These are phyloP conservation scores for Nicotiana tabacum DNA, from an alignment of 257 asterid genomes.

Conservation along the genomic window DNA sequence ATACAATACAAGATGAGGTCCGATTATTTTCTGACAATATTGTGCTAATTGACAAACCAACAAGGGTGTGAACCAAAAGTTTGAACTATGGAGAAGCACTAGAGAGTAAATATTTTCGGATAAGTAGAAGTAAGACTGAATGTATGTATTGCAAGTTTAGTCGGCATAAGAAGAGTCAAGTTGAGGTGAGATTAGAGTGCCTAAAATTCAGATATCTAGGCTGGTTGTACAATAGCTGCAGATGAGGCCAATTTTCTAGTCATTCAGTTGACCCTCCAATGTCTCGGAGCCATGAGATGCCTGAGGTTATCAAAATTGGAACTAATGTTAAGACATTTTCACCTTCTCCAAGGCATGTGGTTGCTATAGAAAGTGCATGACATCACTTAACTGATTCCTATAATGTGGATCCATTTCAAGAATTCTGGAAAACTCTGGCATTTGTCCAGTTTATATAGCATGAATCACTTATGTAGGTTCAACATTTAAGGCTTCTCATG, in stretches of 20 bases:
- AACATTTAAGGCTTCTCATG: neutral
- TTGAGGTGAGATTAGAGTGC: neutral
- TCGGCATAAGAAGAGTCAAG: neutral
- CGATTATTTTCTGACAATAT: too few relatives aligned
- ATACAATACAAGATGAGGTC: too few relatives aligned
- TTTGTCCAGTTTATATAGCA: neutral
- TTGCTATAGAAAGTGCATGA: neutral
- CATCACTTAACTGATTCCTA: neutral
- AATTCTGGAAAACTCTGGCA: neutral
- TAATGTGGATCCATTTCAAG: neutral
- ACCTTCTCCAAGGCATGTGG: neutral
- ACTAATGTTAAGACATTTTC: neutral
- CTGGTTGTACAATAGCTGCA: neutral
- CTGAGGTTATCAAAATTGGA: neutral
- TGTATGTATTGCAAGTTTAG: neutral
- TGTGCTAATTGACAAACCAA: neutral
- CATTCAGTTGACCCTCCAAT: neutral
- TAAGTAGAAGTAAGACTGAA: neutral
- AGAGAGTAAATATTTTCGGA: neutral
- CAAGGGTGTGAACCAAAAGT: neutral
- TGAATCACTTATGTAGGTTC: neutral
- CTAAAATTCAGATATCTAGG: neutral
- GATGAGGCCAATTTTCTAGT: neutral
- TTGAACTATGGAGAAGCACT: neutral
- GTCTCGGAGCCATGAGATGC: neutral